Conservation (phyloP, 2,329 filamentous ascomycete genomes). For the Ceratocystis diversiconidia region DNA sequence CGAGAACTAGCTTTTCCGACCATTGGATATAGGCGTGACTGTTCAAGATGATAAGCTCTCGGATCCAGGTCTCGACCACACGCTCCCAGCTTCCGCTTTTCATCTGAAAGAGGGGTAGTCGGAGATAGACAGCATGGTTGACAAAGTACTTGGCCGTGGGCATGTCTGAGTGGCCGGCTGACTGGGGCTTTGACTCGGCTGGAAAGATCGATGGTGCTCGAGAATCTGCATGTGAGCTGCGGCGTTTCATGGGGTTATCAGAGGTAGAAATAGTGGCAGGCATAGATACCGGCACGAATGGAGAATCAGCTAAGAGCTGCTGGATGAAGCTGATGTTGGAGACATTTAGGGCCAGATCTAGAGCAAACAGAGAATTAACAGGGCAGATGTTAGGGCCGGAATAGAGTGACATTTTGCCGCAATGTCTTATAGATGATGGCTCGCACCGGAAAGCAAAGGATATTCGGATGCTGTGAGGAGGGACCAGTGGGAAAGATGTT, state of each 20-base stretch:
- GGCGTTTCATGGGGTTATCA: not conserved
- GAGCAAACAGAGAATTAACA: not conserved
- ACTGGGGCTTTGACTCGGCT: not conserved
- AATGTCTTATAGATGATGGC: not conserved
- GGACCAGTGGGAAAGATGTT: not conserved
- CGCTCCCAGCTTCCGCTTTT: not conserved
- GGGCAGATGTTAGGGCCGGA: not conserved
- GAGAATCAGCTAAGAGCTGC: not conserved
- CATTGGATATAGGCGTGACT: not conserved
- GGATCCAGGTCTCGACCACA: slow-evolving; percentile 1
- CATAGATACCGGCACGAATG: too few species aligned
- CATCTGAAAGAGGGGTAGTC: not conserved
- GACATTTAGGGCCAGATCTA: slow-evolving; percentile 1
- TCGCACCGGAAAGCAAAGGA: not conserved
- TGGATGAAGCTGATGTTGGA: not conserved
- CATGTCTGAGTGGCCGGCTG: not conserved
- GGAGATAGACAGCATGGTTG: not conserved
- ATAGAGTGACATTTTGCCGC: not conserved
- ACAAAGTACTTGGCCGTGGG: not conserved
- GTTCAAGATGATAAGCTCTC: not conserved
- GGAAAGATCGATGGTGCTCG: not conserved
- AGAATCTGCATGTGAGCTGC: not conserved
- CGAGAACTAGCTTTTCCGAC: not conserved
- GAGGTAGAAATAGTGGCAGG: not conserved
- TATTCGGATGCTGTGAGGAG: not conserved